Evolutionary conservation across 352 stramenopile genomes (phyloP).

Genomic region (Globisporangium echinulatum): DNA sequence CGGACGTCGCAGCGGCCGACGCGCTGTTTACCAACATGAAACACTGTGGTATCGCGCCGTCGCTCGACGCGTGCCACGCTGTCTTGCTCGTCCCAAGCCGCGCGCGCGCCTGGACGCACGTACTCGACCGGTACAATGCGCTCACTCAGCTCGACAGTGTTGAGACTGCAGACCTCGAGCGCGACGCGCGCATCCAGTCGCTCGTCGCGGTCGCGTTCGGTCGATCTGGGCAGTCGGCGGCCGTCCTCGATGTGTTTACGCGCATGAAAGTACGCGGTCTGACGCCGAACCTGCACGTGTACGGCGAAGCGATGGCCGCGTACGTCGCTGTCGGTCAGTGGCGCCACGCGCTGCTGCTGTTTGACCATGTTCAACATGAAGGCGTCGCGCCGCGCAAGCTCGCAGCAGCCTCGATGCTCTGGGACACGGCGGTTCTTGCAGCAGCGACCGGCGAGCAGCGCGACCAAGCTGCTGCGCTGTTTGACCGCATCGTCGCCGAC

Average conservation of each 20-base stretch:
- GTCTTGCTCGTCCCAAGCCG: conserved; percentile 23
- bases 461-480: conserved; percentile 37
- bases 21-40: conserved; percentile 38
- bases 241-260: conserved; percentile 64
- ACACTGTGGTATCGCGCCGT: conserved; percentile 5
- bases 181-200: conserved; percentile 51
- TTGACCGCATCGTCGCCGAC: conserved; percentile 33
- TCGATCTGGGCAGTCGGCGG: conserved; percentile 26
- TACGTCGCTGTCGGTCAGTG: conserved; percentile 61
- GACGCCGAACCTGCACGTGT: conserved; percentile 60
- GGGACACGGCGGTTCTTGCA: conserved; percentile 56
- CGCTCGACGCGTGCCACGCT: conserved; percentile 23
- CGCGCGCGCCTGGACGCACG: conserved; percentile 9
- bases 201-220: conserved; percentile 57
- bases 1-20: conserved; percentile 32
- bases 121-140: conserved; percentile 16
- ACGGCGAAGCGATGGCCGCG: conserved; percentile 60
- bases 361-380: conserved; percentile 59
- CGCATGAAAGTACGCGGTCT: conserved; percentile 67
- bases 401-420: conserved; percentile 41
- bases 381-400: conserved; percentile 31
- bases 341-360: conserved; percentile 65
- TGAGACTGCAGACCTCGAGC: conserved; percentile 14
- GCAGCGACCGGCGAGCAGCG: conserved; percentile 37
- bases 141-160: not conserved